Percentiles rank a stretch among this genome's conserved stretches.
phyloP scores from a whole-genome alignment of 768 basidiomycete genomes.

The Termitomyces sp. region DNA sequence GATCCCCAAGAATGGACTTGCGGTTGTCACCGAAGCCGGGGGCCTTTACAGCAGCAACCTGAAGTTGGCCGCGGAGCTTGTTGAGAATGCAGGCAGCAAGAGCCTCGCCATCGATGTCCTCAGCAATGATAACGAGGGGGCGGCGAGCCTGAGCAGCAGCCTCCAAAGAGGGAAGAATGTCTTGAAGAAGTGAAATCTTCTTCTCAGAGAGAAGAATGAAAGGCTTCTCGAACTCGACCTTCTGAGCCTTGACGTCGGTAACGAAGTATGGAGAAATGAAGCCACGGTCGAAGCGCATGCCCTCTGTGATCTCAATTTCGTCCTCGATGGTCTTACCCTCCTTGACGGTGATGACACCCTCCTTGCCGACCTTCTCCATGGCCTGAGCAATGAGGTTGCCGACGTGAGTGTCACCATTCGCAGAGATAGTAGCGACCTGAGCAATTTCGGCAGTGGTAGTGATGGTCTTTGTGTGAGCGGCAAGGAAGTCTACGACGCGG shows the following conservation, averaged over 20 bases:
- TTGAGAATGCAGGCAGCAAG: slow-evolving; percentile 97
- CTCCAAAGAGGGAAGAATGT: slow-evolving; percentile 91
- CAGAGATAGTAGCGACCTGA: slow-evolving; percentile 95
- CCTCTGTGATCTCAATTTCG: slow-evolving; percentile 98
- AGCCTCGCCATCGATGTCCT: slow-evolving; percentile 97
- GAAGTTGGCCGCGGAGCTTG: slow-evolving; percentile 97
- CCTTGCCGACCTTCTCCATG: slow-evolving; percentile 99
- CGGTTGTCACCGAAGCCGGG: slow-evolving; percentile 99
- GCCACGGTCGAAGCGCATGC: slow-evolving; percentile 99
- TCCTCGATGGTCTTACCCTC: slow-evolving; percentile 98
- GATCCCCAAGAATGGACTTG: slow-evolving; percentile 94
- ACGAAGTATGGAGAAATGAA: slow-evolving; percentile 98
- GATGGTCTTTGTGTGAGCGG: slow-evolving; percentile 85
- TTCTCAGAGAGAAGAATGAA: slow-evolving; percentile 91
- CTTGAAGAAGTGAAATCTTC: slow-evolving; percentile 93
- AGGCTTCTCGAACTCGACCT: slow-evolving; percentile 96
- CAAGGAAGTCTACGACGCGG: slow-evolving; percentile 87
- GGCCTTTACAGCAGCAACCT: slow-evolving; percentile 92
- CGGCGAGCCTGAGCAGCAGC: slow-evolving; percentile 74
- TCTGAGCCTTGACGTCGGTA: slow-evolving; percentile 95
- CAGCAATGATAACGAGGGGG: slow-evolving; percentile 93
- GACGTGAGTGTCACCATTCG: slow-evolving; percentile 78
- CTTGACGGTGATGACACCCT: slow-evolving; percentile 99
- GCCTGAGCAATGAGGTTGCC: slow-evolving; percentile 95
- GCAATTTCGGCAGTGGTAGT: slow-evolving; percentile 98